These are phyloP conservation scores for Sporothrix curviconia DNA, from an alignment of 2,329 filamentous ascomycete genomes.

Conservation along the genomic window DNA sequence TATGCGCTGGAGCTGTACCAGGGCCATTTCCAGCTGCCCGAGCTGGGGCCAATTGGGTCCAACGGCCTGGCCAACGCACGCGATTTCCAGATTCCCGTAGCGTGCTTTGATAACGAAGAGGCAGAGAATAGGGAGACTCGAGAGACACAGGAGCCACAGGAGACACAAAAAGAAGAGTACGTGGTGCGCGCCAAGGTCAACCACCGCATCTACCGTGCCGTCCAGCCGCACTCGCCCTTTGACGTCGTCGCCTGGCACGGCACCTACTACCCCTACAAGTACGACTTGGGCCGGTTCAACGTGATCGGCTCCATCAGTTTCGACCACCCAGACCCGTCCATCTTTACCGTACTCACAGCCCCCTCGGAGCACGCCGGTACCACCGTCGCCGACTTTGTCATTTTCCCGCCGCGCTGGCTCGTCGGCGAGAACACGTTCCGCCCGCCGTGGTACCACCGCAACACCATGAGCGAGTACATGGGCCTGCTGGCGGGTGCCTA, in stretches of 20 bases:
- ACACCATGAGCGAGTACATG: conserved; percentile 62
- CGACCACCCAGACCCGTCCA: conserved; percentile 72
- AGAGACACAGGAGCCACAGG: no score
- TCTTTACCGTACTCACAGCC: conserved; percentile 66
- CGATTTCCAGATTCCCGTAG: conserved; percentile 69
- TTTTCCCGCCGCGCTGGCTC: conserved; percentile 67
- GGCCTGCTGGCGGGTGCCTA: conserved; percentile 53
- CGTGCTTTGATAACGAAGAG: conserved; percentile 58
- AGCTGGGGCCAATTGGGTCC: conserved; percentile 66
- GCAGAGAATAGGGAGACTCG: no score
- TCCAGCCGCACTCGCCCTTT: conserved; percentile 63
- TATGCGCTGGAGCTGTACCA: conserved; percentile 72
- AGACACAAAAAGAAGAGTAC: no score
- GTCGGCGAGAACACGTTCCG: conserved; percentile 64
- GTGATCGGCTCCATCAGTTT: conserved; percentile 66
- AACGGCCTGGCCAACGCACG: conserved; percentile 68
- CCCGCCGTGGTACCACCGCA: conserved; percentile 66
- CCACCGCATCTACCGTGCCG: conserved; percentile 58
- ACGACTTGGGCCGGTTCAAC: conserved; percentile 72
- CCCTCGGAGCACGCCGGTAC: conserved; percentile 54
- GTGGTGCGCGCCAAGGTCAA: conserved; percentile 60
- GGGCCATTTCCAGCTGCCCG: conserved; percentile 64
- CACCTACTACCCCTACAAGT: conserved; percentile 75
- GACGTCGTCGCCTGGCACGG: conserved; percentile 78
- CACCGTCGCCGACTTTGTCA: conserved; percentile 63